Base-by-base conservation (phyloP, 2,329 filamentous ascomycete species). In the Stagonosporopsis chrysanthemi region DNA sequence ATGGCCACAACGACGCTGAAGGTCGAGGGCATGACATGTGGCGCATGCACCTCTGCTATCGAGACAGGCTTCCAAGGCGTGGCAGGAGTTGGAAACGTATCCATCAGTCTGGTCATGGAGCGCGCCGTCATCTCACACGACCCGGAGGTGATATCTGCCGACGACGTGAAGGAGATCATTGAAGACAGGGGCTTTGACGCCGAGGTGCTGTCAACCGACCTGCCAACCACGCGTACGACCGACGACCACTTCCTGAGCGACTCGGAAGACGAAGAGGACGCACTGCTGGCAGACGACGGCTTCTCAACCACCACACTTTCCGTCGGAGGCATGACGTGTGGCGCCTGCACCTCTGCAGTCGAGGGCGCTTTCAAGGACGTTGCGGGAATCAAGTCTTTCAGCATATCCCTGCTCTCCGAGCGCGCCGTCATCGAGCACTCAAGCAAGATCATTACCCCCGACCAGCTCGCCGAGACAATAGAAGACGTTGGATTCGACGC, bases 101-200 rank as follows among this genome's bases (percentile, higher is more conserved):
- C 92, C 9, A 90, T 99, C 69, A 97, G 92, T 74, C 81, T 99
- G 68, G 90, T 97, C 53, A 96, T 97, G 87, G 93, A 97, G 77
- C 88, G 94, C 58, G 95, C 94, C n/a, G 93, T 98, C 39, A 83
- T 98, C 33, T 89, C 93, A 78, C 95, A 99, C 78, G 90, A 98
- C 76, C 87, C 91, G 1, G 80, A 84, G 52, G 84, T 85, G 49
- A 85, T 98, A 50, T 80, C 91, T 14, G 85, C 92, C 58, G 90
- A 93, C 35, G 80, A 88, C 65, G 85, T 98, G 58, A 87, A 86
- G 72, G 91, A 96, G 64, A 92, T 90, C 33, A 95, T 97, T 64
- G 92, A 97, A 69, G 92, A 96, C 75, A 86, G 91, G 58, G 93
- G 93, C 0, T 98, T 98, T 74, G 94, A 97, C 70, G 92, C 92